Conservation (phyloP, 2,329 filamentous ascomycete genomes). For the Fusarium azukiicola region DNA sequence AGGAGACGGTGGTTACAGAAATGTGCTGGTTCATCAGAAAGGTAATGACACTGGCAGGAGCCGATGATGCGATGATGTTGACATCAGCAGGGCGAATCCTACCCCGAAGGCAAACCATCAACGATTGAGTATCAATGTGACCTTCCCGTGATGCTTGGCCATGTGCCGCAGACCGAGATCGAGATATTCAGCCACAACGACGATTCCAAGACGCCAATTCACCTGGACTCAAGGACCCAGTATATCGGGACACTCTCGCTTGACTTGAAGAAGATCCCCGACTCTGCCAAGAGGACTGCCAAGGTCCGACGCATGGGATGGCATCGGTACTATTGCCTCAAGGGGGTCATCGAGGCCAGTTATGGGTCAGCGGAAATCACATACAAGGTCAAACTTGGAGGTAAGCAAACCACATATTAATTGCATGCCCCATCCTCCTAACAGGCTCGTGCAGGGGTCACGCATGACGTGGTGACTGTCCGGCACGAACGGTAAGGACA, state of each 20-base stretch:
- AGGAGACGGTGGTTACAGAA: constrained; percentile 60
- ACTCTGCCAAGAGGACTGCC: constrained; percentile 56
- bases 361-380: constrained; percentile 65
- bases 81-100: constrained; percentile 61
- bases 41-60: constrained; percentile 47
- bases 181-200: constrained; percentile 63
- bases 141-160: constrained; percentile 60
- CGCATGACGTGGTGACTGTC: constrained; percentile 62
- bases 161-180: constrained; percentile 62
- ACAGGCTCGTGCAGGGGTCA: constrained; percentile 56
- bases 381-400: constrained; percentile 63
- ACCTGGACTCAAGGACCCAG: constrained; percentile 55
- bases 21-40: constrained; percentile 67
- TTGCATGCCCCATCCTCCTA: constrained; percentile 23
- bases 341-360: constrained; percentile 61
- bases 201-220: constrained; percentile 56
- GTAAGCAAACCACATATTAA: constrained; percentile 45
- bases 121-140: constrained; percentile 64
- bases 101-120: constrained; percentile 61
- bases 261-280: constrained; percentile 60
- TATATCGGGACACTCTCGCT: constrained; percentile 61
- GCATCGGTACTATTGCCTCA: constrained; percentile 63
- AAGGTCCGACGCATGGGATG: constrained; percentile 60
- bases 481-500: constrained; percentile 55
- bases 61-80: constrained; percentile 2